A percentile compares a stretch with the other conserved stretches of the same genome.
These are phyloP conservation scores for Elsinoe arachidis DNA, from an alignment of 2,329 filamentous ascomycete genomes.

Conservation along the genomic window DNA sequence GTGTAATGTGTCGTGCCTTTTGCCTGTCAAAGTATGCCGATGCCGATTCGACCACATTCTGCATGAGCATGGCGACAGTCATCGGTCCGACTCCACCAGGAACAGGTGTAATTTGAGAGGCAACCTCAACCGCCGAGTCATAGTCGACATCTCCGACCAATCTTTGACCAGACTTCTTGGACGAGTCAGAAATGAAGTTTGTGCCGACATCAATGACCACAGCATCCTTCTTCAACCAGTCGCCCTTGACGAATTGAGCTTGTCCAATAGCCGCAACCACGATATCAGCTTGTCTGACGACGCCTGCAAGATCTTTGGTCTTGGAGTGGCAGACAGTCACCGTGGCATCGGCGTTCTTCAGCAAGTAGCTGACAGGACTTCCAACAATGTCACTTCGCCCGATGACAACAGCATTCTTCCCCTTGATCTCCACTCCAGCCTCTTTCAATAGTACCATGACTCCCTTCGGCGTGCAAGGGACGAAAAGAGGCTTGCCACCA, in stretches of 20 bases:
- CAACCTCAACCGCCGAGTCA: constrained; percentile 72
- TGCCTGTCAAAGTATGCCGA: constrained; percentile 73
- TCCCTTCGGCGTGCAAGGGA: constrained; percentile 92
- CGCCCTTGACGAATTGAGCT: constrained; percentile 80
- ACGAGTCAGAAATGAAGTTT: constrained; percentile 83
- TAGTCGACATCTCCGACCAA: constrained; percentile 95
- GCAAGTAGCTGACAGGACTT: constrained; percentile 88
- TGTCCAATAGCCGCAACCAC: constrained; percentile 87
- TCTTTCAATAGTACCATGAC: constrained; percentile 88
- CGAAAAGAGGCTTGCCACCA: constrained; percentile 79
- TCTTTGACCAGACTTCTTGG: constrained; percentile 84
- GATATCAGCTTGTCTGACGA: constrained; percentile 79
- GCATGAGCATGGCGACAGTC: constrained; percentile 96
- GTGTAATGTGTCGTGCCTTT: constrained; percentile 68
- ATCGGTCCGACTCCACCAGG: constrained; percentile 96
- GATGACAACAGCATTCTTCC: constrained; percentile 90
- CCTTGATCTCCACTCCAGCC: constrained; percentile 70
- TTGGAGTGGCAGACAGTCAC: constrained; percentile 94
- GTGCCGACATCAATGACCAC: constrained; percentile 97
- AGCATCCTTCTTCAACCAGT: constrained; percentile 90
- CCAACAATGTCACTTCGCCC: constrained; percentile 96
- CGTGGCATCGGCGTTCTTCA: constrained; percentile 92
- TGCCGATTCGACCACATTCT: constrained; percentile 87
- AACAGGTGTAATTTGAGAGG: constrained; percentile 89
- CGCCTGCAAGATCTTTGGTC: constrained; percentile 62